Base-by-base conservation (phyloP, 176 grass and related monocot genomes). In the Ampelocalamus luodianensis region DNA sequence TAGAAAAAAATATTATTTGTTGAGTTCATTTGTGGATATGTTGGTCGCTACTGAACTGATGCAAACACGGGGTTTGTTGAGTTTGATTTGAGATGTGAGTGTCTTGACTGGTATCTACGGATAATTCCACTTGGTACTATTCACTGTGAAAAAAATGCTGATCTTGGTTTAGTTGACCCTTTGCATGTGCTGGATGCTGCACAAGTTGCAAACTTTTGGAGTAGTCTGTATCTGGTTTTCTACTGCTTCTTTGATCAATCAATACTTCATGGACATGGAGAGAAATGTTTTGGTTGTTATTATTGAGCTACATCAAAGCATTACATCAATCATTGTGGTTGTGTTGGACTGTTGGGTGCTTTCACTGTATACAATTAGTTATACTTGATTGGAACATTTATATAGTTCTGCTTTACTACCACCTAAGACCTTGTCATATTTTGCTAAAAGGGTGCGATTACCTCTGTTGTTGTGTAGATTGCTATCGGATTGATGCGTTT, bases 381-480 rank as follows among this genome's bases (percentile, higher is more conserved):
- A 38, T 32, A 38, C 79, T 50, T 81, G 65, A 24, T 55, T 81
- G 49, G 6, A 55, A 18, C 32, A 48, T 62, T 45, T 16, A 27
- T 72, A 17, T 72, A 71, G 23, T 45, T 71, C 42, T 59, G 10
- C 37, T 82, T 72, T 60, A 26, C 26, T 83, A 11, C 16, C 22
- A 12, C 68, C 39, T 62, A 17, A 16, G 48, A 63, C 44, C 12
- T 62, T 42, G 3, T 12, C 22, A 54, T 82, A 44, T 59, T 15
- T 82, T 74, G 29, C 39, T 83, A 63, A 83, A 42, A 83, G 3
- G 81, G 40, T 73, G 18, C 5, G 3, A 20, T 65, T 84, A 12
- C 22, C 32, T 38, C 26, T 51, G 9, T 12, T 5, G 44, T n/a
- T 39, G 0, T 46, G 50, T 82, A 6, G 65, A 13, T 26, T 29